phyloP scores from a whole-genome alignment of 257 asterid genomes.

The Anisodus tanguticus region DNA sequence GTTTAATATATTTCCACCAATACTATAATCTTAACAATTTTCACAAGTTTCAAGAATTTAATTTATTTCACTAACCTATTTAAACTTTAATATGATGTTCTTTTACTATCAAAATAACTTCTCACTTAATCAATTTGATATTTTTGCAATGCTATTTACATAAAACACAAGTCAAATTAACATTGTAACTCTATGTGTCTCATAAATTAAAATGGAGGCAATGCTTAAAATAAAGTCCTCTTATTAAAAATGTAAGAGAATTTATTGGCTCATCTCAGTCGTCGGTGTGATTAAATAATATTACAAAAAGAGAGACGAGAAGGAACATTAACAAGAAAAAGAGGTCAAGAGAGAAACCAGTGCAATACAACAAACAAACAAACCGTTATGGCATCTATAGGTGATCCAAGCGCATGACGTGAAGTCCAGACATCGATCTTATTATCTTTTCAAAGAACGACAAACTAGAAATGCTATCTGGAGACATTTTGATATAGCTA shows the following conservation, averaged over 20 bases:
- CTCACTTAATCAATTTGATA: not conserved
- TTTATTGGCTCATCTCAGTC: not conserved
- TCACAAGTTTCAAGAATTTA: not conserved
- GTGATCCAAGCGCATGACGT: not conserved
- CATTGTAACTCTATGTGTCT: not conserved
- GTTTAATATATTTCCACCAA: not conserved
- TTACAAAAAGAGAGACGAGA: not conserved
- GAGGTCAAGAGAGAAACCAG: not conserved
- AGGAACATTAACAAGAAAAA: not conserved
- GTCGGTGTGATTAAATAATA: not conserved
- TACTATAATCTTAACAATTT: not conserved
- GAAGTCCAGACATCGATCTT: not conserved
- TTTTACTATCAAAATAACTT: not conserved
- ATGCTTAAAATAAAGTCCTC: not conserved
- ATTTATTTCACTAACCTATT: not conserved
- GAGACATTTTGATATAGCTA: not conserved
- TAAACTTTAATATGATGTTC: not conserved
- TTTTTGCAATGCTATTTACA: not conserved
- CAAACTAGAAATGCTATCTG: not conserved
- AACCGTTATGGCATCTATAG: not conserved
- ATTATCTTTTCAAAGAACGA: not conserved
- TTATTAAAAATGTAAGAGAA: not conserved
- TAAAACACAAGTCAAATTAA: not conserved
- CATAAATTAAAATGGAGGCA: not conserved
- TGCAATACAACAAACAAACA: not conserved